Evolutionary conservation across 73 alveolate species (phyloP), one percentile per base, ranked within the genome.

Genomic region (Paramecium bursaria): DNA sequence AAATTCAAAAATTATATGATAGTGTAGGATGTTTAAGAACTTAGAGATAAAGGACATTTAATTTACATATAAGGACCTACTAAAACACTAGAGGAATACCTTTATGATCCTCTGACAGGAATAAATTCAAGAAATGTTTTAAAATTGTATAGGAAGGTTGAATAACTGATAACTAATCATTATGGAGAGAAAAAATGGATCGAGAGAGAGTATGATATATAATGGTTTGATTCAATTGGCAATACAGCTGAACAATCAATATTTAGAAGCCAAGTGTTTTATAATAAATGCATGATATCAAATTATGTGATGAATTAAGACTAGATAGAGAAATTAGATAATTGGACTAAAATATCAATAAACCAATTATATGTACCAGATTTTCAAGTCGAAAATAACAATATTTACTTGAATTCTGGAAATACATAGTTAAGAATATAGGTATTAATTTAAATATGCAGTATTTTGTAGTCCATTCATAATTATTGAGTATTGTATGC

Each of bases 1-100:
- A 67, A 67, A 67, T 67, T 39, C n/a, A 67, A 67, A 67, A 42
- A 67, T 67, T 14, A 67, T 39, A 67, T 67, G 82, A 67, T 67
- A 14, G 17, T 67, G 35, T 39, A 67, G 9, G 82, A 67, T 67
- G 82, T 67, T 2, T n/a, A 7, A 1, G 82, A 67, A 15, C 44
- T 67, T 10, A 14, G 22, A 6, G 35, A 67, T 19, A 47, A 67
- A 10, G 9, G 44, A 30, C 44, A 33, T 39, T 19, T 67, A 42
- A 67, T 67, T 31, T 17, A 25, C 17, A 7, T 67, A 23, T 42
- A 67, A 67, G 82, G 82, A n/a, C 44, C 82, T 5, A 67, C 82
- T 25, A 11, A 39, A 35, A 42, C 44, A 1, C 33, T 15, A 1
- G 53, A 67, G 21, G 82, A 67, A 42, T 35, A 39, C 3, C 19